Evolutionary conservation across 1,284 basidiomycete genomes (phyloP), one percentile per base, ranked within the genome.

Genomic region (Pseudozyma sp.): DNA sequence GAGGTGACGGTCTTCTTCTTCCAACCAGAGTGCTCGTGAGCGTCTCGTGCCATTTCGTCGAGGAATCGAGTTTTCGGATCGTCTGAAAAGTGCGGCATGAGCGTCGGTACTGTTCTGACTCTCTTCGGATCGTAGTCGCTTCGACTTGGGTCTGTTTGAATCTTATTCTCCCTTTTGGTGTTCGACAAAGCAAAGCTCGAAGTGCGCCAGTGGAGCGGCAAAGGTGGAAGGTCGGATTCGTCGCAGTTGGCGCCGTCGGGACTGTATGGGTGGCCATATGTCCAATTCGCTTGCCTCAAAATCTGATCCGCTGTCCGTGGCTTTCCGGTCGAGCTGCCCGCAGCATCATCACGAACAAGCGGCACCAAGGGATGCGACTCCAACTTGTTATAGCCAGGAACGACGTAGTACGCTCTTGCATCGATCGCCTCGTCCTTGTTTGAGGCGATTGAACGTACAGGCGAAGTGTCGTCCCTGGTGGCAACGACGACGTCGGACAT

Each of bases 31-130:
- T 80, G 80, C 39, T 82, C 82, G 57, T 84, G 77, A 24, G 81
- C 77, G 35, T 80, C 78, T 4, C 71, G 17, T 8, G 68, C 72
- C 42, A 79, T 65, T 53, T 84, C 82, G 49, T 82, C 80, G n/a
- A 84, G 48, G 53, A 83, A 84, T 3, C 82, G 64, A n/a, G 78
- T 77, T 53, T 83, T 83, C 8, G 82, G 82, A 61, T 84, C 82
- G 61, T 84, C 82, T 0, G 72, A 75, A 46, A 84, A 84, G 39
- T 80, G 76, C n/a, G 82, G 82, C 54, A 84, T 68, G 29, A 83
- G 62, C 16, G 79, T 82, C 2, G 81, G 72, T 14, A 84, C 75
- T 3, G 63, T 64, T 7, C 74, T 33, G 7, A 67, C 67, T 1
- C 40, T 24, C 9, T 29, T 53, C 3, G 72, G 72, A 39, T 75